Percentiles rank a stretch among this genome's conserved stretches.
Conservation (phyloP, 176 grass and related monocot species). For the Carex cristatella region DNA sequence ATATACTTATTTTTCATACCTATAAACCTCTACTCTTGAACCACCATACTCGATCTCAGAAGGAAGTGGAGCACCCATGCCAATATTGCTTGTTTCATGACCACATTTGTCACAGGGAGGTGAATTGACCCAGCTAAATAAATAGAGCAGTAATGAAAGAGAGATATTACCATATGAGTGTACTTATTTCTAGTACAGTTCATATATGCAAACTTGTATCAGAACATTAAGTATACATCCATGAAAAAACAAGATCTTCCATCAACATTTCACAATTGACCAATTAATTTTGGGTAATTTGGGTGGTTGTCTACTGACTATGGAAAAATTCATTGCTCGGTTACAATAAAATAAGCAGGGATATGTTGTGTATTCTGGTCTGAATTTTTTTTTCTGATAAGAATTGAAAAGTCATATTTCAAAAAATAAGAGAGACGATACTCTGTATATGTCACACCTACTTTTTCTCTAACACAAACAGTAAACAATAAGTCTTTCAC, state of each 20-base stretch:
- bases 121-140: constrained; percentile 87
- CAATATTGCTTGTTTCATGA: constrained; percentile 48
- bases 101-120: constrained; percentile 71
- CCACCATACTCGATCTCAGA: constrained; percentile 79
- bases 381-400: not conserved
- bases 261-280: not conserved
- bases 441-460: not conserved
- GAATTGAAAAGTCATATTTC: not conserved
- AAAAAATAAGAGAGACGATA: not conserved
- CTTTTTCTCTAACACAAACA: not conserved
- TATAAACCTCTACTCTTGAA: constrained; percentile 81
- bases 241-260: not conserved
- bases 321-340: not conserved
- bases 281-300: not conserved
- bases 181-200: not conserved
- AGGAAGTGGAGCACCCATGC: constrained; percentile 62
- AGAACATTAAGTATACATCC: not conserved
- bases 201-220: not conserved
- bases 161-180: not conserved
- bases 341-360: not conserved
- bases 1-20: constrained; percentile 32
- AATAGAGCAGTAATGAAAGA: not conserved
- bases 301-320: not conserved
- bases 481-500: not conserved
- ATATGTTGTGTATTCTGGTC: not conserved